A percentile compares a stretch with the other conserved stretches of the same genome.
phyloP scores from a whole-genome alignment of 2,329 filamentous ascomycete genomes.

The Arthrinium puccinioides region DNA sequence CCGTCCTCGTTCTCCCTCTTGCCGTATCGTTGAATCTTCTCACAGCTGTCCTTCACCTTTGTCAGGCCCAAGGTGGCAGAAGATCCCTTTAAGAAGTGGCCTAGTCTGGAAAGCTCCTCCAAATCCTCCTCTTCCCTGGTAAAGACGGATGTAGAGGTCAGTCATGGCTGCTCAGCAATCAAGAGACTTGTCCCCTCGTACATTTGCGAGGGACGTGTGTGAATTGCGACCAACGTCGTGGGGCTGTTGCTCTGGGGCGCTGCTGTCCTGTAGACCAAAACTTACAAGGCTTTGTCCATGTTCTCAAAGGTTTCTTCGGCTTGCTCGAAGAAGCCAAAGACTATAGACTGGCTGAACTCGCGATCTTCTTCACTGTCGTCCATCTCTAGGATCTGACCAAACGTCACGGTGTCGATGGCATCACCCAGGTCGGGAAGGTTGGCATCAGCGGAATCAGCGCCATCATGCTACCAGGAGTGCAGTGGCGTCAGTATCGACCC shows the following conservation, averaged over 20 bases:
- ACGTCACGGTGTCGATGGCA: constrained; percentile 71
- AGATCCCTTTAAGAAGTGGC: constrained; percentile 96
- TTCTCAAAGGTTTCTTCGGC: constrained; percentile 77
- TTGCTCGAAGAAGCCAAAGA: constrained; percentile 89
- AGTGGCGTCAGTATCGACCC: constrained; percentile 1
- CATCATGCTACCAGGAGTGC: constrained; percentile 32
- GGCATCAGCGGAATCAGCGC: constrained; percentile 38
- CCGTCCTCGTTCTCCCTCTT: constrained; percentile 75
- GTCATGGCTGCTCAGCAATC: constrained; percentile 2
- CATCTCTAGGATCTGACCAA: constrained; percentile 97
- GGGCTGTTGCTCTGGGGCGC: no score
- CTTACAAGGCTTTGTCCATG: constrained; percentile 82
- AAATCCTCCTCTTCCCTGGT: constrained; percentile 62
- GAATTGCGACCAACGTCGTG: no score
- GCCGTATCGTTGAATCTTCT: constrained; percentile 93
- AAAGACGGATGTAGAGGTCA: constrained; percentile 6
- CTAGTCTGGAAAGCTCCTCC: constrained; percentile 68
- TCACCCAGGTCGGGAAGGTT: constrained; percentile 61
- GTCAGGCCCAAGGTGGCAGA: constrained; percentile 87
- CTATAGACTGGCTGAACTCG: constrained; percentile 84
- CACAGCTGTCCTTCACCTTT: constrained; percentile 88
- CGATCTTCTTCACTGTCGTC: constrained; percentile 80
- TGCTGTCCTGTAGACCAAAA: constrained; percentile 14
- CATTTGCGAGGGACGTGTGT: no score
- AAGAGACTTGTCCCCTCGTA: no score